Base-by-base conservation (phyloP, 345 rosid species). In the Conringia planisiliqua region DNA sequence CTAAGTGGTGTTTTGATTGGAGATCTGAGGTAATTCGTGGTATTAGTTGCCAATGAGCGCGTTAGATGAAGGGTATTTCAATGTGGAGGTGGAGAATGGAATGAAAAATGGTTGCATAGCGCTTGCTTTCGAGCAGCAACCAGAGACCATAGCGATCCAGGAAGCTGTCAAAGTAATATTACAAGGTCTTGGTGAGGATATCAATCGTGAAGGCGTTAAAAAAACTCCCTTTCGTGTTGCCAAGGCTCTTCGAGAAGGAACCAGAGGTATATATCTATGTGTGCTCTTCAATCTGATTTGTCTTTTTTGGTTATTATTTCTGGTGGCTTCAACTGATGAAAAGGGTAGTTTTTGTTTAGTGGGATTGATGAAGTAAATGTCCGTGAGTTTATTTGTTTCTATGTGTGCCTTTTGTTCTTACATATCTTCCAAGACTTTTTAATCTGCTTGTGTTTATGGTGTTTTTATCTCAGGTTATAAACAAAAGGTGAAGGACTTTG, bases 171-270 rank as follows among this genome's bases (percentile, higher is more conserved):
- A 82, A 76, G 82, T 85, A 69, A 86, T 93, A 52, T 70, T 90
- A 68, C 84, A 84, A 72, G 96, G 97, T 51, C 70, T 93, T 46
- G 85, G 88, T 30, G 96, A 93, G 62, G 89, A 93, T 85, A 35
- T 89, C 71, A 75, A 82, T 38, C 86, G 98, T 30, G 92, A 90
- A 81, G 98, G 98, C 42, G 71, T 93, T 44, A 87, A 75, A 67
- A 93, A 82, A 69, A 93, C 98, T 42, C 93, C 98, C 35, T 73
- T 83, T 69, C 96, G 98, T 27, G 97, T 93, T 17, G 95, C 98
- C 65, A 90, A 89, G 77, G 95, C 98, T 14, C 85, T 93, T 68
- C 84, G 85, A 30, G 84, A 86, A 71, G 96, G 87, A 59, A 93
- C 93, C 66, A 83, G 69, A 89, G 97, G 98, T 93, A 58, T 48